phyloP scores from a whole-genome alignment of 768 basidiomycete species.

The Sarcodon aspratus region DNA sequence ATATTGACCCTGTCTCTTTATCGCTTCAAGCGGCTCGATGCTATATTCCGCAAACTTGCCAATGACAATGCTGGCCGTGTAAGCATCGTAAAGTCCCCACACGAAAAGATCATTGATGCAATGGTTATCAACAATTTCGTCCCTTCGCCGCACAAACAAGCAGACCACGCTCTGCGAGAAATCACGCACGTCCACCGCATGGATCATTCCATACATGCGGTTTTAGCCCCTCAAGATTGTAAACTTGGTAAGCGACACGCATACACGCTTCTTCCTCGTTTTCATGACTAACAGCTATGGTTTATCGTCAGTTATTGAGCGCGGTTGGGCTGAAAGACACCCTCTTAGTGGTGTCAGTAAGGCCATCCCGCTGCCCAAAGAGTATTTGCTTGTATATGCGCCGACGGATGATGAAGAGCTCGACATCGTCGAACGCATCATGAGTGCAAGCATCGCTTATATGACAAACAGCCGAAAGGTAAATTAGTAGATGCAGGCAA shows the following conservation, averaged over 20 bases:
- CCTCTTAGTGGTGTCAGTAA: slow-evolving; percentile 9
- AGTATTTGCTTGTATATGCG: slow-evolving; percentile 17
- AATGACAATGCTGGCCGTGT: slow-evolving; percentile 11
- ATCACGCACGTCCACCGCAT: slow-evolving; percentile 14
- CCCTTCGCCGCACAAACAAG: slow-evolving; percentile 11
- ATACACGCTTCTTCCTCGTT: background rate
- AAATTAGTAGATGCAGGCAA: background rate
- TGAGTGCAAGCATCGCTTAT: slow-evolving; percentile 12
- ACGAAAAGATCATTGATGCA: slow-evolving; percentile 9
- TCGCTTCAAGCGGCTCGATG: slow-evolving; percentile 9
- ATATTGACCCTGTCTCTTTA: background rate
- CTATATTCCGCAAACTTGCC: slow-evolving; percentile 7
- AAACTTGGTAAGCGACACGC: slow-evolving; percentile 10
- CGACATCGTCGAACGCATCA: slow-evolving; percentile 12
- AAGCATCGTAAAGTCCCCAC: slow-evolving; percentile 9
- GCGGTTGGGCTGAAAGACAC: slow-evolving; percentile 19
- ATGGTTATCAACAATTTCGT: slow-evolving; percentile 10
- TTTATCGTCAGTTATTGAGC: slow-evolving; percentile 10
- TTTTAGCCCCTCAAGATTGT: slow-evolving; percentile 16
- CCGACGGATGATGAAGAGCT: slow-evolving; percentile 17
- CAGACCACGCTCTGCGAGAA: slow-evolving; percentile 9
- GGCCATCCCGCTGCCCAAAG: slow-evolving; percentile 8
- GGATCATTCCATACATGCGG: slow-evolving; percentile 14
- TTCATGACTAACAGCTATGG: background rate
- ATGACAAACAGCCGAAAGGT: slow-evolving; percentile 9